These are phyloP conservation scores for Diplodia sapinea DNA, from an alignment of 2,329 filamentous ascomycete genomes.

Conservation along the genomic window DNA sequence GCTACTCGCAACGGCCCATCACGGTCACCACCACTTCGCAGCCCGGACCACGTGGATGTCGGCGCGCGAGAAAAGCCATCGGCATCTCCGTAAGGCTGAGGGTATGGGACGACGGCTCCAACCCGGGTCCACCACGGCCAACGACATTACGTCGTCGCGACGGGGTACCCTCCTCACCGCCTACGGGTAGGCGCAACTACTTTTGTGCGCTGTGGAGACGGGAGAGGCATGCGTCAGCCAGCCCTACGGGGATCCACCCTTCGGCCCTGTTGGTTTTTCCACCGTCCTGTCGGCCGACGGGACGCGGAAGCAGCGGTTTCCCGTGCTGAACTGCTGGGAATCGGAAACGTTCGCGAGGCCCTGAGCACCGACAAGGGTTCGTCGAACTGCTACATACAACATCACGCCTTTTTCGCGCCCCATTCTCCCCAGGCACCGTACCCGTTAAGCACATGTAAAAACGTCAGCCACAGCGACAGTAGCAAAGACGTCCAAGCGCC, in stretches of 20 bases:
- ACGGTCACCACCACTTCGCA: background rate
- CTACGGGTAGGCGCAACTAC: background rate
- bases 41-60: background rate
- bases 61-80: background rate
- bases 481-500: background rate
- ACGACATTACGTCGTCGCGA: background rate
- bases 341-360: background rate
- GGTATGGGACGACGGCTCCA: background rate
- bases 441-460: background rate
- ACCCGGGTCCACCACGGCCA: background rate
- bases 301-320: background rate
- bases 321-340: background rate
- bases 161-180: background rate
- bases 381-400: background rate
- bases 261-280: background rate
- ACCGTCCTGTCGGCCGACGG: background rate
- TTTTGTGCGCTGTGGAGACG: background rate
- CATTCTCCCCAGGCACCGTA: background rate
- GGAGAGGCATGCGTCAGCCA: background rate
- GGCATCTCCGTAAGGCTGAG: conserved; percentile 19
- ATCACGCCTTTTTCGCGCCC: background rate
- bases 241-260: background rate
- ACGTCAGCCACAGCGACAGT: background rate
- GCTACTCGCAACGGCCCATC: conserved; percentile 2
- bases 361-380: background rate